Conservation (phyloP, 1,284 basidiomycete species). For the Trichosporon sp. region DNA sequence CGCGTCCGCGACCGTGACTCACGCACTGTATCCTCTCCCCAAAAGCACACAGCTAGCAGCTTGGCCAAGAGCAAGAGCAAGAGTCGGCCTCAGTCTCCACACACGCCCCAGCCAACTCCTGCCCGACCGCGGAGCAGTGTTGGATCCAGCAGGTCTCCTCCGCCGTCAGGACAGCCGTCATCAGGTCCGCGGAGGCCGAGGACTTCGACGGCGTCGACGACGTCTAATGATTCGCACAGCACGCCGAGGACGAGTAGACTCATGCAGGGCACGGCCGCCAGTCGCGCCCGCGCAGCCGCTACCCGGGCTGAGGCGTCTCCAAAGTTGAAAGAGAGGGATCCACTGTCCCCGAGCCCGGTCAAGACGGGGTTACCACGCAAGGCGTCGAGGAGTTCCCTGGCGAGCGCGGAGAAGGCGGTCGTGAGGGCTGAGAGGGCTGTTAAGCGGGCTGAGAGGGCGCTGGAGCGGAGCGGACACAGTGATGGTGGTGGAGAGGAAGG, state of each 20-base stretch:
- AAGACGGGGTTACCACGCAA: background rate
- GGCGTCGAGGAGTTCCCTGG: background rate
- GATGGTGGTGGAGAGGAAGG: too few relatives aligned
- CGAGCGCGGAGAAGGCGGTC: background rate
- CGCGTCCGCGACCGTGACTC: background rate
- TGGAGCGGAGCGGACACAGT: background rate
- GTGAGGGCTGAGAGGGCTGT: background rate
- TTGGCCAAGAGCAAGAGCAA: constrained; percentile 10
- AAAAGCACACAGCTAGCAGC: constrained; percentile 11
- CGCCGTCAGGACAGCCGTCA: too few relatives aligned
- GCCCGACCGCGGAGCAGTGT: background rate
- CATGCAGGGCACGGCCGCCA: constrained; percentile 17
- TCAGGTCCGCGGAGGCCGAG: background rate
- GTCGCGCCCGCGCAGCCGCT: constrained; percentile 15
- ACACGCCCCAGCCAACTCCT: background rate
- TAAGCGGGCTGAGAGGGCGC: background rate
- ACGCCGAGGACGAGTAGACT: constrained; percentile 6
- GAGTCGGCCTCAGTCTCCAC: background rate
- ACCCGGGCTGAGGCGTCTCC: background rate
- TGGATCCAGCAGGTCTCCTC: background rate
- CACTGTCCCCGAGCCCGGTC: background rate
- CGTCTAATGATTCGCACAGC: background rate
- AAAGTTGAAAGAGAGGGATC: too few relatives aligned
- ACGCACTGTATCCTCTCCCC: background rate
- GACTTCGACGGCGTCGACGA: background rate